Conservation (phyloP, 192 early-diverging fungal species). For the Spizellomyces sp. region DNA sequence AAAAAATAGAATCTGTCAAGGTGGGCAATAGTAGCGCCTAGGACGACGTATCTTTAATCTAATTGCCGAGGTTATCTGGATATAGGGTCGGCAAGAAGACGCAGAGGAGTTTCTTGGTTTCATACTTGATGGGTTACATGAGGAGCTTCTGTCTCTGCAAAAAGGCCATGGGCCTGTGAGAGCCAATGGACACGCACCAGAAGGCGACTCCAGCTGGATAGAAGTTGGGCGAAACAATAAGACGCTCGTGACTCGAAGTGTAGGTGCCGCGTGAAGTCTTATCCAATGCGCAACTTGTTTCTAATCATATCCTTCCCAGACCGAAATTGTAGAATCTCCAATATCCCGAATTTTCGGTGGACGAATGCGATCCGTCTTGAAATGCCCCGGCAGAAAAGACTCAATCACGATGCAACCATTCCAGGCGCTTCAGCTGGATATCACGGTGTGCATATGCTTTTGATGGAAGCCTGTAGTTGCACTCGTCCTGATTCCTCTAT, state of each 20-base stretch:
- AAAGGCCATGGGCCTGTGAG: conserved; percentile 11
- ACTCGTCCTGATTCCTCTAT: conserved; percentile 4
- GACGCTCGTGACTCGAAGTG: conserved; percentile 58
- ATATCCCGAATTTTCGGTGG: conserved; percentile 90
- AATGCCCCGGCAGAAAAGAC: conserved; percentile 70
- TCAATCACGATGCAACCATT: conserved; percentile 88
- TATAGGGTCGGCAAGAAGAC: conserved; percentile 95
- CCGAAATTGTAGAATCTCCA: conserved; percentile 25
- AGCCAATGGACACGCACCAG: conserved; percentile 3
- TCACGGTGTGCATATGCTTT: conserved; percentile 55
- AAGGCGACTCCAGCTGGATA: conserved; percentile 68
- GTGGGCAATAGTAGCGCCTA: conserved; percentile 31
- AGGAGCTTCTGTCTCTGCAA: conserved; percentile 63
- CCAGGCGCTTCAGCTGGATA: conserved; percentile 84
- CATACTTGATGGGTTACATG: conserved; percentile 91
- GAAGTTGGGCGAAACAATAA: conserved; percentile 91
- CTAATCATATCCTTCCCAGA: background rate
- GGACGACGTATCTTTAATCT: background rate
- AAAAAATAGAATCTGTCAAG: conserved; percentile 78
- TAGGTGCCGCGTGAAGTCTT: too few relatives aligned
- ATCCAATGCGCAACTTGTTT: too few relatives aligned
- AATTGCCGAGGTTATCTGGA: conserved; percentile 3
- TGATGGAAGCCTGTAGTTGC: too few relatives aligned
- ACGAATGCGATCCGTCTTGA: conserved; percentile 72
- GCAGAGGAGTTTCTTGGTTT: conserved; percentile 96